phyloP scores from a whole-genome alignment of 345 rosid genomes.

The Leavenworthia alabamica region DNA sequence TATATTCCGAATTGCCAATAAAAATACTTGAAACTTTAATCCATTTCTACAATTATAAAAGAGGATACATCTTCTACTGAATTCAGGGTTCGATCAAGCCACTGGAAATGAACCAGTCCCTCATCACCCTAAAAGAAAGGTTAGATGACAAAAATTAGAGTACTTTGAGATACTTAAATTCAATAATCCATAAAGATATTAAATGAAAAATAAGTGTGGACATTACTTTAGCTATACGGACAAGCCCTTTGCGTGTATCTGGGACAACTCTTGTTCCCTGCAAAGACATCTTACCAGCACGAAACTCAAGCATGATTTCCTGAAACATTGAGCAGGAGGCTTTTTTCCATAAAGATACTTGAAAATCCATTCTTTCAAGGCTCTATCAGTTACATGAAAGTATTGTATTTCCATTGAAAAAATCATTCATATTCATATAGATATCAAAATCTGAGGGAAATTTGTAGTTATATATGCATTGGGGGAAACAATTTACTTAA shows the following conservation, averaged over 20 bases:
- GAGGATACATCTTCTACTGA: conserved; percentile 86
- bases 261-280: conserved; percentile 83
- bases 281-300: conserved; percentile 88
- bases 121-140: conserved; percentile 60
- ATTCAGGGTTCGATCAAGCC: conserved; percentile 75
- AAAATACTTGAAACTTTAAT: too few species aligned
- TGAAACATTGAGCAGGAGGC: too few species aligned
- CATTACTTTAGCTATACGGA: conserved; percentile 71
- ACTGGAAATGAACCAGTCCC: conserved; percentile 85
- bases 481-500: too few species aligned
- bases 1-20: too few species aligned
- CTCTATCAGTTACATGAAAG: too few species aligned
- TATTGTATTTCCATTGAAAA: too few species aligned
- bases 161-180: background rate
- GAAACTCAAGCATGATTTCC: conserved; percentile 84
- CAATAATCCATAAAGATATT: background rate
- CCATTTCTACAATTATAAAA: background rate
- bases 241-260: conserved; percentile 82
- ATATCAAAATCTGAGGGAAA: too few species aligned
- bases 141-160: background rate
- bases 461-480: too few species aligned
- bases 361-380: too few species aligned
- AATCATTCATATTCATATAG: too few species aligned
- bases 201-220: background rate
- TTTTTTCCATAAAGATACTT: too few species aligned